These are phyloP conservation scores for Opeltia flavorubescens DNA, from an alignment of 495 filamentous ascomycete species.

Conservation along the genomic window DNA sequence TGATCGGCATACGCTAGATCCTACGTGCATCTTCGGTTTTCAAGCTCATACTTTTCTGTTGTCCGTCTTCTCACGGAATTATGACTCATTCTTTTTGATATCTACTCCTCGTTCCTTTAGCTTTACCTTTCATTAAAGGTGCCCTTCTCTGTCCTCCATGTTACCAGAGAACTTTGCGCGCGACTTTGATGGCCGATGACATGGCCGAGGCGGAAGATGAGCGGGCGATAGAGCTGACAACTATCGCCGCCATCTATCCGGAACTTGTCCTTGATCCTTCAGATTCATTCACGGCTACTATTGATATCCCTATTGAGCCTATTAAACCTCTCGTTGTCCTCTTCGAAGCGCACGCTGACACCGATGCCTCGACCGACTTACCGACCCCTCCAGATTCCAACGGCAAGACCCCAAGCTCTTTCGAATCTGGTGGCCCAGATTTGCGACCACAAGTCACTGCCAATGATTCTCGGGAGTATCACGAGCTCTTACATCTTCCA, in stretches of 20 bases:
- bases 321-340: constrained; percentile 49
- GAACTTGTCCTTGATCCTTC: constrained; percentile 51
- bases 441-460: not conserved
- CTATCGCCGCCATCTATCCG: constrained; percentile 80
- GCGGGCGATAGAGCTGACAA: constrained; percentile 64
- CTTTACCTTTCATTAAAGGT: too few species aligned
- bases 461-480: constrained; percentile 30
- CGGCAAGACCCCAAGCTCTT: constrained; percentile 16
- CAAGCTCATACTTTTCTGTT: too few species aligned
- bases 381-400: constrained; percentile 34
- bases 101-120: too few species aligned
- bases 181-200: constrained; percentile 19
- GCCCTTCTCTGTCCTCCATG: constrained; percentile 15
- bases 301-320: constrained; percentile 64
- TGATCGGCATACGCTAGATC: too few species aligned
- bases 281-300: constrained; percentile 46
- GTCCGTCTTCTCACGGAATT: too few species aligned
- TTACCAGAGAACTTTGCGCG: constrained; percentile 12
- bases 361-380: constrained; percentile 18
- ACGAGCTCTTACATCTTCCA: constrained; percentile 61
- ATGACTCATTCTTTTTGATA: too few species aligned
- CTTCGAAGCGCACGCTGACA: constrained; percentile 46
- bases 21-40: too few species aligned
- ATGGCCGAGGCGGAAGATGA: constrained; percentile 41
- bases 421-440: constrained; percentile 15